Evolutionary conservation across 805 yeast genomes (phyloP), one percentile per base, ranked within the genome.

Genomic region (Kazachstania viticola): DNA sequence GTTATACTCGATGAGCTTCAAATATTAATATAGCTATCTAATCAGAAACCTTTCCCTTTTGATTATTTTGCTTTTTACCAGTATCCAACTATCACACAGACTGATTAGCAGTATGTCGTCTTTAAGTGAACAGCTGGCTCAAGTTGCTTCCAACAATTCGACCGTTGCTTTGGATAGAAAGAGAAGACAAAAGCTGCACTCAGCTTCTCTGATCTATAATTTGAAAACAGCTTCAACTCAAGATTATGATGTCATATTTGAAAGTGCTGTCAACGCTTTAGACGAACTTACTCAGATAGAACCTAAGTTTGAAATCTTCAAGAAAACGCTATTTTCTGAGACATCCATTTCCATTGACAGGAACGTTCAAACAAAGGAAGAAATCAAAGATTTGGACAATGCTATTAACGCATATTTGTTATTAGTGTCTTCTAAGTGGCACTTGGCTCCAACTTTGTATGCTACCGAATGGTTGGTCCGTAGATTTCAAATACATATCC

Each of bases 391-490:
- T 42, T 62, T 93, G 37, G 76, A 85, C 48, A 68, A 66, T 36
- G 87, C 91, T 19, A 71, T 88, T 31, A 71, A 73, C 37, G 76
- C 76, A 9, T 88, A 82, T 49, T 60, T 91, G 38, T 67, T 77
- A 36, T 63, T 88, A 42, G 64, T 76, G 8, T 76, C 93, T 3
- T 83, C 93, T 2, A 76, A 75, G 54, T 74, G 88, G 69, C 69
- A 74, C 40, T 59, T 85, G 32, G 68, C 75, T 15, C 82, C 93
- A 16, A 69, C 95, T 3, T 48, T 83, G 30, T 76, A 77, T 45
- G 88, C 95, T 4, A 65, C 84, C 9, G 98, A 91, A 62, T 91
- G 98, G 98, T 72, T 87, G 16, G 78, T 91, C 14, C 78, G 98
- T 61, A 71, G 97, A 45, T 91, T 76, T 62, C 77, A 84, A 49